Conservation (phyloP, 176 grass and related monocot genomes). For the Dendrocalamus sinicus region DNA sequence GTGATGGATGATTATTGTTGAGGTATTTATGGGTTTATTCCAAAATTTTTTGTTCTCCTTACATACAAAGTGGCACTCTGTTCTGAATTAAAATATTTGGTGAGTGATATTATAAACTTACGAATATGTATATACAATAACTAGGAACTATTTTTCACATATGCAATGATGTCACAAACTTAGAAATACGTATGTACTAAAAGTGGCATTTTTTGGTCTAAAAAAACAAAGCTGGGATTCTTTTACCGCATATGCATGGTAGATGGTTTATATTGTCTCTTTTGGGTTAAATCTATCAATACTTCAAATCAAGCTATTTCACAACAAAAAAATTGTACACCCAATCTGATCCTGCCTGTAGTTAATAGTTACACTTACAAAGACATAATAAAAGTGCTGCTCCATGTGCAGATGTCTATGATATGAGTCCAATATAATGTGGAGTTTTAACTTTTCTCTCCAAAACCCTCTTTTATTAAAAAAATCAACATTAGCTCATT, state of each 20-base stretch:
- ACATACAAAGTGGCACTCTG: background rate
- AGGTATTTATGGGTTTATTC: background rate
- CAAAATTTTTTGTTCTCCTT: no score
- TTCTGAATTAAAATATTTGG: background rate
- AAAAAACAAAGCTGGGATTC: background rate
- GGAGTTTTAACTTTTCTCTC: background rate
- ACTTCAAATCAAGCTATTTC: background rate
- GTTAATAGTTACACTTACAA: background rate
- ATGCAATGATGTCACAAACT: background rate
- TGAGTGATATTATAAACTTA: background rate
- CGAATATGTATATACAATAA: background rate
- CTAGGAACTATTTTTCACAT: background rate
- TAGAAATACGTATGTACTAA: background rate
- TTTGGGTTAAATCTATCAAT: background rate
- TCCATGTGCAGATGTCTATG: background rate
- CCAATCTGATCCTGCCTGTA: background rate
- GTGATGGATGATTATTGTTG: background rate
- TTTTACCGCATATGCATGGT: background rate
- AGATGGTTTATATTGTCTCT: background rate
- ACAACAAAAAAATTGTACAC: background rate
- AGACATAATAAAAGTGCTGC: background rate
- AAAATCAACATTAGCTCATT: background rate
- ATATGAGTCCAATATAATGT: background rate
- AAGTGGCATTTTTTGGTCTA: background rate
- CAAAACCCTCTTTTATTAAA: background rate